These are phyloP conservation scores for Millerozyma acaciae DNA, from an alignment of 805 yeast species.

Conservation along the genomic window DNA sequence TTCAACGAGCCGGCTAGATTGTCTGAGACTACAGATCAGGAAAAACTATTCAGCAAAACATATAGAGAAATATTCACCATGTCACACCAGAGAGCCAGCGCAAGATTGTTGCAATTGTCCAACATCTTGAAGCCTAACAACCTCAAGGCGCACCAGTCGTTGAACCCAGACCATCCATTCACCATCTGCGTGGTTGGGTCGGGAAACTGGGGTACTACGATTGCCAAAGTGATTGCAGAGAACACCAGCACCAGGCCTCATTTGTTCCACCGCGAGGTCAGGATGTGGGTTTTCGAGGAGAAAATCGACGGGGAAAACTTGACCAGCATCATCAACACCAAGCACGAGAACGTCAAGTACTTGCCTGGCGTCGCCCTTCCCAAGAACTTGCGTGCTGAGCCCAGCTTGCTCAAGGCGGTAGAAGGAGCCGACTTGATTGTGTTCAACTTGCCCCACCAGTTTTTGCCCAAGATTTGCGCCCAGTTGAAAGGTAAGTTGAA, in stretches of 20 bases:
- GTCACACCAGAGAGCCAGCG: conserved; percentile 15
- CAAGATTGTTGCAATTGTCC: conserved; percentile 27
- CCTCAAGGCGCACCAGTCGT: conserved; percentile 8
- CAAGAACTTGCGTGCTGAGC: conserved; percentile 36
- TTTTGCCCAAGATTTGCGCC: conserved; percentile 36
- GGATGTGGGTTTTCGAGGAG: conserved; percentile 47
- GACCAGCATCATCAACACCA: conserved; percentile 40
- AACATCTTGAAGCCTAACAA: conserved; percentile 21
- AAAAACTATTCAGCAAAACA: too few species aligned
- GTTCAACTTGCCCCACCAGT: conserved; percentile 46
- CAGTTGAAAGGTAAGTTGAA: conserved; percentile 38
- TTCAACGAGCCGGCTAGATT: too few species aligned
- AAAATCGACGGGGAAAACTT: conserved; percentile 37
- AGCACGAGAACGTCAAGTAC: conserved; percentile 43
- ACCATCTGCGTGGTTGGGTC: conserved; percentile 42
- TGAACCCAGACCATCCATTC: conserved; percentile 25
- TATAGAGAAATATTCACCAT: conserved; percentile 5
- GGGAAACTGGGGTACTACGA: conserved; percentile 48
- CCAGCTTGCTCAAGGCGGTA: conserved; percentile 35
- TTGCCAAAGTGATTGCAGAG: conserved; percentile 44
- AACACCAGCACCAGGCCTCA: conserved; percentile 38
- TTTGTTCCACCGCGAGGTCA: conserved; percentile 33
- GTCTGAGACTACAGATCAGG: too few species aligned
- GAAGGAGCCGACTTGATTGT: conserved; percentile 41
- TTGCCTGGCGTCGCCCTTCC: conserved; percentile 42